Base-by-base conservation (phyloP, 305 asterid species). In the Solanum aculeatissimum region DNA sequence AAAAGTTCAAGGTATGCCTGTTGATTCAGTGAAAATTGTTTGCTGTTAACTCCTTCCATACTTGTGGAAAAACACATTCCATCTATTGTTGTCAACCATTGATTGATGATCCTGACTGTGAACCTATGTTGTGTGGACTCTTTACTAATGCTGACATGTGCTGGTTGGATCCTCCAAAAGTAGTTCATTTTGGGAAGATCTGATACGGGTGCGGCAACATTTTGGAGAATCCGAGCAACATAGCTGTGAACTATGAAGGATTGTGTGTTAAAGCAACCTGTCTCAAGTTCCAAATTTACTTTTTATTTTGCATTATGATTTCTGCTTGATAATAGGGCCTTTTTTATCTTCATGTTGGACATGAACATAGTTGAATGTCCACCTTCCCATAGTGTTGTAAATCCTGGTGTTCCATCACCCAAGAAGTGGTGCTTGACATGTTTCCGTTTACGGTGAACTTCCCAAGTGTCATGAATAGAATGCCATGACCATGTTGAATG, bases 1-100 rank as follows among this genome's bases (percentile, higher is more conserved):
- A 82, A 95, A 69, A 95, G 97, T 77, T 85, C 96, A 69, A 95
- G 98, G 98, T 95, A 92, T 55, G 83, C 27, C 32, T 38, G 4
- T 49, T 51, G 65, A 51, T 77, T 77, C 2, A 1, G 58, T 51
- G 81, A 29, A 27, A 29, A 25, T 19, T 51, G 25, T 47, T 2
- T 77, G 65, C 29, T 51, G 27, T 51, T 51, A 51, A 77, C 2
- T 43, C 47, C 19, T 51, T 6, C 3, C 47, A 51, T 51, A 5
- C 63, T 51, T 51, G 0, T 19, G 9, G 45, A 15, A 49, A 75
- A 75, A 49, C 40, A 32, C 11, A 1, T 27, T 49, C 11, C 45
- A 49, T 75, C 21, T 1, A n/a, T 27, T 25, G 62, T 75, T 47
- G 43, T 75, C 7, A 2, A 8, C 15, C 19, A 25, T 47, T 7